These are phyloP conservation scores for Rhodotorula toruloides DNA, from an alignment of 768 basidiomycete species.

Conservation along the genomic window DNA sequence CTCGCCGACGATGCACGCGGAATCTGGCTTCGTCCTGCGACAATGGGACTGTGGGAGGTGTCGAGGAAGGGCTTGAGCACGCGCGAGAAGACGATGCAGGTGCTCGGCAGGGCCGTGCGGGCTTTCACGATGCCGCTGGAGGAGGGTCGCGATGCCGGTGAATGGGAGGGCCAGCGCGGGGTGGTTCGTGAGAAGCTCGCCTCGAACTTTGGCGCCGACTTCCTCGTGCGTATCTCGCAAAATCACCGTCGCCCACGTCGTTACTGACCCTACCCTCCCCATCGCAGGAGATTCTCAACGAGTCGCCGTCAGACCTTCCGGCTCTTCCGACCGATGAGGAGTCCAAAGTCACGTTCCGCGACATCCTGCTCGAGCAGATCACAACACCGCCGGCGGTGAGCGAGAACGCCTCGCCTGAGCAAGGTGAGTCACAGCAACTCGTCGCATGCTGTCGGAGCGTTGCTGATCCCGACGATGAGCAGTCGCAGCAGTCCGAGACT, in stretches of 20 bases:
- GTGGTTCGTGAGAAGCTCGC: background rate
- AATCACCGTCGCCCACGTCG: background rate
- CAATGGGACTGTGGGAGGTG: constrained; percentile 32
- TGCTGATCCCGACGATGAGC: background rate
- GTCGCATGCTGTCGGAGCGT: background rate
- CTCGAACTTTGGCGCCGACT: background rate
- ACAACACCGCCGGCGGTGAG: background rate
- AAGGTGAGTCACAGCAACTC: too few species aligned
- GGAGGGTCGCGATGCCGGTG: background rate
- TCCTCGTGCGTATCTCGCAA: background rate
- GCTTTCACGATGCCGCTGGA: constrained; percentile 6
- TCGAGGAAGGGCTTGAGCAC: constrained; percentile 21
- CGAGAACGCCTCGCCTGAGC: background rate
- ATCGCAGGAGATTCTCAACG: background rate
- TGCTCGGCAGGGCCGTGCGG: constrained; percentile 12
- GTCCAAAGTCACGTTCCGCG: too few species aligned
- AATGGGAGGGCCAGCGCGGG: constrained; percentile 4
- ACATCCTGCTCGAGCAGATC: background rate
- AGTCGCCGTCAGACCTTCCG: constrained; percentile 10
- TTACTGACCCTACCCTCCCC: too few species aligned
- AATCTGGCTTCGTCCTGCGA: constrained; percentile 1
- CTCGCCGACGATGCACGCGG: background rate
- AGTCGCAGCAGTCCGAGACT: background rate
- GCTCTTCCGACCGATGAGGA: background rate
- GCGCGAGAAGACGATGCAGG: constrained; percentile 1